Evolutionary conservation across 1,139 yeast species (phyloP).

Genomic region (Yamadazyma buinensis): DNA sequence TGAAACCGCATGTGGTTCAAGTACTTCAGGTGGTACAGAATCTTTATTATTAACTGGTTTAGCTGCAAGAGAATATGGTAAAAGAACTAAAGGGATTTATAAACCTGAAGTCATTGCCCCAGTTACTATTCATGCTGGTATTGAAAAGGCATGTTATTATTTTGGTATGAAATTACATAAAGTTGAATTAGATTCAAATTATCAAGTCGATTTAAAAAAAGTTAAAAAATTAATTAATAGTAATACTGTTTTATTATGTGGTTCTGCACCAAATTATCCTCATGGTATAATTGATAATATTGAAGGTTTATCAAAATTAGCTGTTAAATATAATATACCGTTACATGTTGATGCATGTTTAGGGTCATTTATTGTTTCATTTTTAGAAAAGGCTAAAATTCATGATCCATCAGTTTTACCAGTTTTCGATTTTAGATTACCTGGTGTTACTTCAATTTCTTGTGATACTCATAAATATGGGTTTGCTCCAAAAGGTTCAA

Average conservation of each 20-base stretch:
- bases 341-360: slow-evolving; percentile 94
- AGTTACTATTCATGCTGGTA: slow-evolving; percentile 87
- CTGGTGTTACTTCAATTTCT: slow-evolving; percentile 95
- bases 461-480: slow-evolving; percentile 99
- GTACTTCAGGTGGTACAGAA: slow-evolving; percentile 97
- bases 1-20: slow-evolving; percentile 77
- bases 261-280: slow-evolving; percentile 96
- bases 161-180: slow-evolving; percentile 83
- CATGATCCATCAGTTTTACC: slow-evolving; percentile 35
- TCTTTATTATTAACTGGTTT: slow-evolving; percentile 81
- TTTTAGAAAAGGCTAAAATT: slow-evolving; percentile 64
- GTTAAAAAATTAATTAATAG: slow-evolving; percentile 64
- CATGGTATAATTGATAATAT: slow-evolving; percentile 95
- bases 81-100: slow-evolving; percentile 53
- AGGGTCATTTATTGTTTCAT: slow-evolving; percentile 87
- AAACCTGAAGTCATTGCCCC: slow-evolving; percentile 90
- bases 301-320: slow-evolving; percentile 64
- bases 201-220: slow-evolving; percentile 60
- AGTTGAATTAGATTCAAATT: slow-evolving; percentile 69
- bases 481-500: slow-evolving; percentile 96
- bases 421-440: slow-evolving; percentile 77
- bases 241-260: slow-evolving; percentile 80
- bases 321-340: slow-evolving; percentile 63
- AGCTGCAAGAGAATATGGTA: slow-evolving; percentile 74
- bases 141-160: slow-evolving; percentile 89